Base-by-base conservation (phyloP, 208 protist species). In the Acanthamoeba culbertsoni region DNA sequence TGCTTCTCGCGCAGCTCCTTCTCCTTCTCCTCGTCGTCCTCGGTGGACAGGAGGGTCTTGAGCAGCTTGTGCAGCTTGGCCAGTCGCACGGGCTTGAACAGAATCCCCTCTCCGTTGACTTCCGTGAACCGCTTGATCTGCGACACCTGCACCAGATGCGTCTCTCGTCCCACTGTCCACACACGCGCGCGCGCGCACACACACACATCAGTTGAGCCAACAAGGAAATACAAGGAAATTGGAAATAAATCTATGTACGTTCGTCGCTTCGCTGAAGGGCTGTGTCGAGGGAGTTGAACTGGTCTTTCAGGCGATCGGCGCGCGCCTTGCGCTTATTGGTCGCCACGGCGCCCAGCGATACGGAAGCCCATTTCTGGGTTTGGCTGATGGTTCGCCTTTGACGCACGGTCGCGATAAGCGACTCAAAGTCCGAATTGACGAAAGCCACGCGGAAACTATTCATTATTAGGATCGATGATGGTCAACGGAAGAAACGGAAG, bases 1-100 rank as follows among this genome's bases (percentile, higher is more conserved):
- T 84, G 73, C 73, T 84, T 84, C 73, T 84, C 73, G 73, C 73
- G 73, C 73, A 18, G 35, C 73, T 84, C 73, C 73, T 84, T 84
- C 73, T 84, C 73, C 73, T 23, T 57, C n/a, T 84, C 42, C 43
- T 84, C 73, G 28, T 84, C 73, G 73, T 48, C 55, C 40, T 84
- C 73, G 0, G n/a, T n/a, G n/a, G 73, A 40, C 23, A 84, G 43
- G 0, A 84, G 43, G 26, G 73, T 84, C 73, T 84, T 84, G n/a
- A 84, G 45, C 8, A 84, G 73, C 73, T 84, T 84, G 42, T 84
- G 73, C 40, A 84, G 26, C 43, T 84, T 84, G n/a, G 73, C 73
- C 73, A 84, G 28, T 33, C 73, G 73, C n/a, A 84, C 73, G 14
- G 73, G 73, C 45, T 84, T 84, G 45, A 84, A 84, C 43, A 84